phyloP scores from a whole-genome alignment of 169 alveolate genomes.

The Condylostoma magnum region DNA sequence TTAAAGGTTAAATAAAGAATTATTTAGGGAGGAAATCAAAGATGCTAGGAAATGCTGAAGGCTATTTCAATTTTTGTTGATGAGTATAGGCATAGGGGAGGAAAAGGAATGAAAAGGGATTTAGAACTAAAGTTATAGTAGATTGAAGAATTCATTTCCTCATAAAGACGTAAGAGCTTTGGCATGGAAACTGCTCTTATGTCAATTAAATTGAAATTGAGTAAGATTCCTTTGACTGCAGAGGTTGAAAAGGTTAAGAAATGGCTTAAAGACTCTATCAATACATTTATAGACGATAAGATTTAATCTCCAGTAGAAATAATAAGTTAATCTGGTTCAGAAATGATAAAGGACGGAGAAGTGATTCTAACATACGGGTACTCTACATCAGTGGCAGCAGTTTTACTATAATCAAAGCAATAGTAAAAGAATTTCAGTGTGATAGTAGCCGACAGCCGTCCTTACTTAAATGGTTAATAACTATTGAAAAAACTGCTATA shows the following conservation, averaged over 20 bases:
- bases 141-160: neutral
- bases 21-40: neutral
- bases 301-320: slow-evolving; percentile 32
- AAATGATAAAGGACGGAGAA: slow-evolving; percentile 47
- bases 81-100: neutral
- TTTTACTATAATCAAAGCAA: slow-evolving; percentile 39
- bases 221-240: neutral
- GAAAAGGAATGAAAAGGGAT: neutral
- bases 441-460: slow-evolving; percentile 54
- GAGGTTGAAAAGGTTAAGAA: neutral
- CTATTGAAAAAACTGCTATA: slow-evolving; percentile 37
- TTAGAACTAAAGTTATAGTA: slow-evolving; percentile 8
- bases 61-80: slow-evolving; percentile 3
- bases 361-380: slow-evolving; percentile 35
- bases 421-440: slow-evolving; percentile 48
- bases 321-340: slow-evolving; percentile 21
- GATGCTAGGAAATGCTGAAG: slow-evolving; percentile 1
- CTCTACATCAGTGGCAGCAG: neutral
- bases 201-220: neutral
- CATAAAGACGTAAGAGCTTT: neutral
- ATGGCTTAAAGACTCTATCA: neutral
- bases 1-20: neutral
- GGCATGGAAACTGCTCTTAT: slow-evolving; percentile 29
- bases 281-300: slow-evolving; percentile 19
- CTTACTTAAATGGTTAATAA: slow-evolving; percentile 49